These are phyloP conservation scores for Aristolochia fimbriata DNA, from an alignment of 164 flowering plant genomes.

Conservation along the genomic window DNA sequence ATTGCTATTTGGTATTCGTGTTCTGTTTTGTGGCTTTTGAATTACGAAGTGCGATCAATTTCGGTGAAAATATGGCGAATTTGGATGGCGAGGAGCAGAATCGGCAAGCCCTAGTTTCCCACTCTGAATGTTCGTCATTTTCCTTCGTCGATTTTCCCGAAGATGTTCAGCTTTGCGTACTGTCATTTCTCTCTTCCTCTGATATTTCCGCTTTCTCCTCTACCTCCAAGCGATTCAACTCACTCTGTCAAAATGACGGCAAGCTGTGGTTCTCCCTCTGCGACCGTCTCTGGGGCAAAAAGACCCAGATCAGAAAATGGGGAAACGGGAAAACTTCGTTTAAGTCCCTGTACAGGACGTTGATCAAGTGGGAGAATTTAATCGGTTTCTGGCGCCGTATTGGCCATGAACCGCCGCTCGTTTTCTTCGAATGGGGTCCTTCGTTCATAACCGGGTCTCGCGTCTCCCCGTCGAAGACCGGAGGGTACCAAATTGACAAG, in stretches of 20 bases:
- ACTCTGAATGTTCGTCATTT: constrained; percentile 8
- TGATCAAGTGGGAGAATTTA: constrained; percentile 48
- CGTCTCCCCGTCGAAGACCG: constrained; percentile 38
- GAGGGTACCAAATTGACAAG: constrained; percentile 43
- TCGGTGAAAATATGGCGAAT: too few relatives aligned
- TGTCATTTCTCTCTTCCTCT: constrained; percentile 59
- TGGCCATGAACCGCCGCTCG: constrained; percentile 27
- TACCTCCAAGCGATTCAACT: constrained; percentile 49
- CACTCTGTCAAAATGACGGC: constrained; percentile 37
- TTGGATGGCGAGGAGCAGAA: too few relatives aligned
- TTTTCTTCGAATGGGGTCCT: constrained; percentile 81
- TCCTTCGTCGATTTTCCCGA: constrained; percentile 70
- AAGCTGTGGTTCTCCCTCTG: constrained; percentile 67
- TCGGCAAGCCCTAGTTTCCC: too few relatives aligned
- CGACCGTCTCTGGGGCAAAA: constrained; percentile 59
- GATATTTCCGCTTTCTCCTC: constrained; percentile 56
- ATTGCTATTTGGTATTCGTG: too few relatives aligned
- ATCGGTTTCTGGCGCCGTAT: constrained; percentile 85
- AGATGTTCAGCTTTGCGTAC: constrained; percentile 68
- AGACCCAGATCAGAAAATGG: constrained; percentile 62
- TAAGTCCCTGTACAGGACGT: constrained; percentile 47
- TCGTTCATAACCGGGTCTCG: constrained; percentile 49
- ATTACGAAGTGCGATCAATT: too few relatives aligned
- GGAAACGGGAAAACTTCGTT: constrained; percentile 37
- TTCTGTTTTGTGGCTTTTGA: too few relatives aligned